Evolutionary conservation across 2,329 filamentous ascomycete species (phyloP).

Genomic region (Epichloe sibirici): DNA sequence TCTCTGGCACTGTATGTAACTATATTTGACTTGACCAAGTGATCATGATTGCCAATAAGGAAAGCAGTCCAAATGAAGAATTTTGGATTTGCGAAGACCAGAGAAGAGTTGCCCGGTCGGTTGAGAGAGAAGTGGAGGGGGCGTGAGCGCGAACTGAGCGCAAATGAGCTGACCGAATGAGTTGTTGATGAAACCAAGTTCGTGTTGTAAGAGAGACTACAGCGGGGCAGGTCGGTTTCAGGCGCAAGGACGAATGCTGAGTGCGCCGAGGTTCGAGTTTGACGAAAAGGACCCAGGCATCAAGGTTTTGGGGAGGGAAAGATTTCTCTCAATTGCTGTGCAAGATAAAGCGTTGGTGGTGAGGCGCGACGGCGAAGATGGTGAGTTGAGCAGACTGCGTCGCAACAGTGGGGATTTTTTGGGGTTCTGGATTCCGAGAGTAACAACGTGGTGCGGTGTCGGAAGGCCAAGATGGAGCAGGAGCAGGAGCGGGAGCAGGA

Average conservation of each 20-base stretch:
- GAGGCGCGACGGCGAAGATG: neutral
- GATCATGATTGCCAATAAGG: slow-evolving; percentile 1
- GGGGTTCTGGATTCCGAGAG: neutral
- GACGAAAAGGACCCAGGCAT: neutral
- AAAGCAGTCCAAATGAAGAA: neutral
- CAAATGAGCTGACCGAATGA: no score
- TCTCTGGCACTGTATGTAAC: neutral
- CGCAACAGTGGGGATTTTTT: neutral
- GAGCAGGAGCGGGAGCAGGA: neutral
- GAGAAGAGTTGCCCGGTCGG: neutral
- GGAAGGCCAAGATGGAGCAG: neutral
- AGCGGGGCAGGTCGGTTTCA: no score
- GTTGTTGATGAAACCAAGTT: no score
- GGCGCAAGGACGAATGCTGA: no score
- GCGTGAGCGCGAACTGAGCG: neutral
- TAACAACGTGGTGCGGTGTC: neutral
- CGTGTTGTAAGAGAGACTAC: no score
- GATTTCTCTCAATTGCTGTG: neutral
- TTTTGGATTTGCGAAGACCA: neutral
- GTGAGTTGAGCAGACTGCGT: neutral
- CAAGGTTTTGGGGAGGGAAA: neutral
- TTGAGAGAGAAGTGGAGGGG: neutral
- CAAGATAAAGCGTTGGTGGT: neutral
- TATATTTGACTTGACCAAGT: neutral
- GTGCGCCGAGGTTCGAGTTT: no score